phyloP scores from a whole-genome alignment of 108 stramenopile species.

The Conticribra weissflogii region DNA sequence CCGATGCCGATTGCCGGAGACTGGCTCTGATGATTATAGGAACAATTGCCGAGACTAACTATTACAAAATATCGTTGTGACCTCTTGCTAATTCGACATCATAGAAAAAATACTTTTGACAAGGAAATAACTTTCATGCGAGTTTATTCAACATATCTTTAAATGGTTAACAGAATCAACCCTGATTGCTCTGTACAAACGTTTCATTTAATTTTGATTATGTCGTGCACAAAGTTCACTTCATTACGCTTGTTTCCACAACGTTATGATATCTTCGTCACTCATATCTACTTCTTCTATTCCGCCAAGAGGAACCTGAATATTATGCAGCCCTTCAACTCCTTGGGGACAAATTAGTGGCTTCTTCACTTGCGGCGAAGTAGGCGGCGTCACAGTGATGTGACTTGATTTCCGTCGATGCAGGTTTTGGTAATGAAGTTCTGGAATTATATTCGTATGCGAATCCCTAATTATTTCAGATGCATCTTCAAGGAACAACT shows the following conservation, averaged over 20 bases:
- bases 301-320: not conserved
- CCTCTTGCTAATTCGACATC: no score
- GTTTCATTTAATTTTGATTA: no score
- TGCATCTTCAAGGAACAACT: not conserved
- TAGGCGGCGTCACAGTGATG: not conserved
- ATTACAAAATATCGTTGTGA: constrained; percentile 18
- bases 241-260: constrained; percentile 3
- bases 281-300: not conserved
- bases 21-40: constrained; percentile 14
- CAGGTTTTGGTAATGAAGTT: no score
- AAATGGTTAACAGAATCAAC: no score
- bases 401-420: not conserved
- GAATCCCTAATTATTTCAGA: not conserved
- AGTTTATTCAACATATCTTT: no score
- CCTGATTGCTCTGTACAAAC: no score
- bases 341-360: not conserved
- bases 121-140: no score
- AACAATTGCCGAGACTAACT: constrained; percentile 8
- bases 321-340: not conserved
- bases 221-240: not conserved
- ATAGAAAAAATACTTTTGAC: no score
- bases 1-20: constrained; percentile 22
- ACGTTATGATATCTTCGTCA: not conserved
- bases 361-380: not conserved
- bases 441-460: not conserved